phyloP scores from a whole-genome alignment of 768 basidiomycete species.

The Naganishia onofrii region DNA sequence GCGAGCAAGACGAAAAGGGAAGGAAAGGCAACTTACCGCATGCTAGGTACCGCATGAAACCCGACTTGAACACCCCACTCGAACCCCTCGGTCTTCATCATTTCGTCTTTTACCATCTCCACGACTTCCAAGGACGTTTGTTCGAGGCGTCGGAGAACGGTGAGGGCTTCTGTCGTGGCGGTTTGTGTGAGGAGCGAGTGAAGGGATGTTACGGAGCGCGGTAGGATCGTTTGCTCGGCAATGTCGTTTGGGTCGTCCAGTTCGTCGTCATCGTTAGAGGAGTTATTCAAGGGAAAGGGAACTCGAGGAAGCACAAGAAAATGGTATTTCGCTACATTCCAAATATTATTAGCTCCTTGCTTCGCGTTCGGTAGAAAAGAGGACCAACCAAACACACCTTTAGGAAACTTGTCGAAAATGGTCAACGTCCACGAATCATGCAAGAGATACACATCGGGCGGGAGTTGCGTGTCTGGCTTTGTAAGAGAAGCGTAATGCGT shows the following conservation, averaged over 20 bases:
- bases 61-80: constrained; percentile 64
- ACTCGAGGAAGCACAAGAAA: constrained; percentile 77
- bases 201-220: constrained; percentile 13
- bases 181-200: constrained; percentile 37
- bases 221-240: not conserved
- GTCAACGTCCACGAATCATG: constrained; percentile 35
- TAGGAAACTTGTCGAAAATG: constrained; percentile 49
- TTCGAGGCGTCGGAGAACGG: constrained; percentile 59
- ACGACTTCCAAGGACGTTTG: constrained; percentile 62
- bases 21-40: constrained; percentile 63
- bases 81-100: constrained; percentile 59
- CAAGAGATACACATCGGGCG: constrained; percentile 5
- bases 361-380: not conserved
- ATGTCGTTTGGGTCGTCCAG: not conserved
- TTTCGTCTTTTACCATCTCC: constrained; percentile 71
- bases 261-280: not conserved
- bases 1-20: no score
- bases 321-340: constrained; percentile 67
- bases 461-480: not conserved
- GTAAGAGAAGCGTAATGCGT: not conserved
- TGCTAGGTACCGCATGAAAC: constrained; percentile 80
- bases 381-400: constrained; percentile 27
- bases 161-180: constrained; percentile 49
- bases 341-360: not conserved
- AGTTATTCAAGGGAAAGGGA: constrained; percentile 36